Conservation (phyloP, 2,329 filamentous ascomycete species). For the Fonsecaea multimorphosa region DNA sequence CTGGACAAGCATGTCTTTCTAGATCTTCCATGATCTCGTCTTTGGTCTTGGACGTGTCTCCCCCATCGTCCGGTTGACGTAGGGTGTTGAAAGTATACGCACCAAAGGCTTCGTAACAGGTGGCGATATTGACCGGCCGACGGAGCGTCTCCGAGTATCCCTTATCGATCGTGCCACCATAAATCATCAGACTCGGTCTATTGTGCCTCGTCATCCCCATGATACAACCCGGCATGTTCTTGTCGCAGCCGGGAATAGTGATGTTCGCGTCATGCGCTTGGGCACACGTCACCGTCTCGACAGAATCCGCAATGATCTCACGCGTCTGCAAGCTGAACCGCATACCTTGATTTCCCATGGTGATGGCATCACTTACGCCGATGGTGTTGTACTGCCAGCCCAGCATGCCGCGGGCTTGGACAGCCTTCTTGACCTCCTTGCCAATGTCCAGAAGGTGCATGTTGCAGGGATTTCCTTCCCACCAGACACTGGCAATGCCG, state of each 20-base stretch:
- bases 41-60: slow-evolving; percentile 65
- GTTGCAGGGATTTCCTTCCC: slow-evolving; percentile 97
- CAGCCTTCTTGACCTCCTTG: slow-evolving; percentile 81
- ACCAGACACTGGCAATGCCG: slow-evolving; percentile 91
- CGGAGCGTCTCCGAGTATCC: slow-evolving; percentile 80
- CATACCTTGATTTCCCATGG: slow-evolving; percentile 89
- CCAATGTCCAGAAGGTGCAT: slow-evolving; percentile 80
- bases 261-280: slow-evolving; percentile 94
- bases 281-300: slow-evolving; percentile 90
- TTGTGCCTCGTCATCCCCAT: slow-evolving; percentile 94
- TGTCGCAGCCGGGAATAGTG: slow-evolving; percentile 91
- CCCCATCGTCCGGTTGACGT: slow-evolving; percentile 67
- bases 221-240: slow-evolving; percentile 94
- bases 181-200: slow-evolving; percentile 91
- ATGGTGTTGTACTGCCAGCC: slow-evolving; percentile 95
- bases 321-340: slow-evolving; percentile 87
- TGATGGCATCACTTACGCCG: slow-evolving; percentile 88
- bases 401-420: slow-evolving; percentile 83
- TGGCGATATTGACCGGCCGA: slow-evolving; percentile 83
- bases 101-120: slow-evolving; percentile 85
- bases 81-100: slow-evolving; percentile 80
- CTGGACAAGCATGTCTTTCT: slow-evolving; percentile 77
- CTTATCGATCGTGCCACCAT: slow-evolving; percentile 87
- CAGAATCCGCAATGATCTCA: slow-evolving; percentile 91
- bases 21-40: slow-evolving; percentile 85